phyloP scores from a whole-genome alignment of 2,329 filamentous ascomycete genomes.

The Alternaria dauci region DNA sequence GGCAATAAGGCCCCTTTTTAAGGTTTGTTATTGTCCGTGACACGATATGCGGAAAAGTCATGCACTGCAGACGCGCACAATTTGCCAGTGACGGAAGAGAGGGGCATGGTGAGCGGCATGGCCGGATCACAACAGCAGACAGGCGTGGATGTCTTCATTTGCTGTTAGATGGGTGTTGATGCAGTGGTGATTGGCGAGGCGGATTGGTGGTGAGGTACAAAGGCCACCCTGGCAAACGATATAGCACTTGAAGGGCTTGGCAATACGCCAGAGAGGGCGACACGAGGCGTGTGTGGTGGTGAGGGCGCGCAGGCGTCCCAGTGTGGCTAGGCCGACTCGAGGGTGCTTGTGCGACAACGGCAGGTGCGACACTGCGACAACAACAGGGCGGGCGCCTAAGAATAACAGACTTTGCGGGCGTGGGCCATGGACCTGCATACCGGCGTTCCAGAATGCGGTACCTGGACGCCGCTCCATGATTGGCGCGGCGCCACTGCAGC shows the following conservation, averaged over 20 bases:
- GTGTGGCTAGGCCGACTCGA: neutral
- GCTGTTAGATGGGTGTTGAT: neutral
- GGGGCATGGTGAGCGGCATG: neutral
- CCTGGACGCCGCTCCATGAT: slow-evolving; percentile 1
- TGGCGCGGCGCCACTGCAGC: slow-evolving; percentile 17
- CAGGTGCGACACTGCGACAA: slow-evolving; percentile 13
- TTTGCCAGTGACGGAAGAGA: neutral
- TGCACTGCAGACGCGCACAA: neutral
- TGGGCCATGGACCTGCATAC: slow-evolving; percentile 4
- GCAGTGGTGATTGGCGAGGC: neutral
- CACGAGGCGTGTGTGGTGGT: slow-evolving; percentile 14
- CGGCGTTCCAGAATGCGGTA: slow-evolving; percentile 20
- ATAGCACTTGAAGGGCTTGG: slow-evolving; percentile 19
- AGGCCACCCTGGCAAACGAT: neutral
- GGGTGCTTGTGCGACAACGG: neutral
- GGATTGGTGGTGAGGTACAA: slow-evolving; percentile 4
- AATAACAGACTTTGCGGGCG: slow-evolving; percentile 14
- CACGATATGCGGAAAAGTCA: neutral
- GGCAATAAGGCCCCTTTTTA: neutral
- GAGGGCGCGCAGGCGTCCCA: neutral
- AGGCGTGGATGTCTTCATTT: neutral
- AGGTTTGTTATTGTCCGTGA: neutral
- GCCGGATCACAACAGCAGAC: neutral
- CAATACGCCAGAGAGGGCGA: slow-evolving; percentile 19
- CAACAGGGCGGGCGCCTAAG: slow-evolving; percentile 9